These are phyloP conservation scores for Dictyostelium capitatum DNA, from an alignment of 78 protist genomes.

Conservation along the genomic window DNA sequence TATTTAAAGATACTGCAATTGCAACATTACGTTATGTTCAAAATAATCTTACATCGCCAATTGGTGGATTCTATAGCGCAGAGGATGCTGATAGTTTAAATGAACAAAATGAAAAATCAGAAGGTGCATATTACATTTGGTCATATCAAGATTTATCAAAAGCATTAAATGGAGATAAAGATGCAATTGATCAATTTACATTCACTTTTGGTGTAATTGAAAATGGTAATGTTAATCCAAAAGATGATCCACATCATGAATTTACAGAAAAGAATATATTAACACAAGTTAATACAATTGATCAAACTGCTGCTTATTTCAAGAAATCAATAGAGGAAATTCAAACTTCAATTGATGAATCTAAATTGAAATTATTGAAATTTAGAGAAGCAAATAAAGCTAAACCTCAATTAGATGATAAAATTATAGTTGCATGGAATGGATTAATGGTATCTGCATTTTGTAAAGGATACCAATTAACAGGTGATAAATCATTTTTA, in stretches of 20 bases:
- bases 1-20: neutral
- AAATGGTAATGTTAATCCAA: slow-evolving; percentile 84
- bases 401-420: slow-evolving; percentile 88
- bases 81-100: slow-evolving; percentile 89
- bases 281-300: neutral
- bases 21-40: slow-evolving; percentile 54
- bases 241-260: slow-evolving; percentile 87
- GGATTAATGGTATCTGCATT: slow-evolving; percentile 88
- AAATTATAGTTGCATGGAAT: slow-evolving; percentile 89
- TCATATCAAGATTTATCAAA: slow-evolving; percentile 40
- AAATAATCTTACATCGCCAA: slow-evolving; percentile 11
- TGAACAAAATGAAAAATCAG: slow-evolving; percentile 49
- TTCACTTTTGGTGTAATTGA: slow-evolving; percentile 40
- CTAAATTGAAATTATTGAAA: slow-evolving; percentile 12
- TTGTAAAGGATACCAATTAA: slow-evolving; percentile 39
- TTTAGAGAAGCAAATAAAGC: slow-evolving; percentile 55
- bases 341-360: neutral
- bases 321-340: slow-evolving; percentile 18
- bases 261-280: slow-evolving; percentile 80
- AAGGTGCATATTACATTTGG: slow-evolving; percentile 91
- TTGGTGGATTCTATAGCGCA: slow-evolving; percentile 84
- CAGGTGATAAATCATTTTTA: slow-evolving; percentile 24
- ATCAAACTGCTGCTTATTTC: slow-evolving; percentile 51
- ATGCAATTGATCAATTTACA: slow-evolving; percentile 1
- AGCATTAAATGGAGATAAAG: neutral